These are phyloP conservation scores for Yamadazyma membranifaciens DNA, from an alignment of 1,139 yeast species.

Conservation along the genomic window DNA sequence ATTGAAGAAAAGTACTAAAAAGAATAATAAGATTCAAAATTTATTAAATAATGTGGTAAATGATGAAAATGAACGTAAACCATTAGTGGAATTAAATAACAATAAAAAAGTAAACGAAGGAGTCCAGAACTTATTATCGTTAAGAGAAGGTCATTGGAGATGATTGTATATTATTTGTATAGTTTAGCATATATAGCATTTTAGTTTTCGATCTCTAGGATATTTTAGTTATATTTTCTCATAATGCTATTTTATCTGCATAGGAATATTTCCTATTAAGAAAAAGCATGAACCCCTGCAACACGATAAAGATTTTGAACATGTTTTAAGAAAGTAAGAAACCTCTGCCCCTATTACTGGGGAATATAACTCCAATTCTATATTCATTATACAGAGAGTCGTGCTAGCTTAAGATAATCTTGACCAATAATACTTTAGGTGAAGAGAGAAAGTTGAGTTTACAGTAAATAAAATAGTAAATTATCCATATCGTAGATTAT, in stretches of 20 bases:
- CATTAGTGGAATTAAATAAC: slow-evolving; percentile 26
- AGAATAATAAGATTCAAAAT: slow-evolving; percentile 16
- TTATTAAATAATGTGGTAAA: slow-evolving; percentile 19
- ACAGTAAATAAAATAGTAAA: too few relatives aligned
- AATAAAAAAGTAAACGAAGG: slow-evolving; percentile 26
- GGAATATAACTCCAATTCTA: too few relatives aligned
- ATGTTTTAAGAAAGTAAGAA: too few relatives aligned
- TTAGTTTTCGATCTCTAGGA: not conserved
- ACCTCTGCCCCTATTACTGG: too few relatives aligned
- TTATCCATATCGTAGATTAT: too few relatives aligned
- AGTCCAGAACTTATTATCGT: slow-evolving; percentile 42
- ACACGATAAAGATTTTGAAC: too few relatives aligned
- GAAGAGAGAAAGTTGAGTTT: too few relatives aligned
- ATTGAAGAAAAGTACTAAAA: slow-evolving; percentile 4
- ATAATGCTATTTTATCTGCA: not conserved
- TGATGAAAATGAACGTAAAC: slow-evolving; percentile 24
- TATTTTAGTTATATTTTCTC: too few relatives aligned
- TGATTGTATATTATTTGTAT: slow-evolving; percentile 1
- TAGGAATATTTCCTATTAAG: not conserved
- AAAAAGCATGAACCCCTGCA: too few relatives aligned
- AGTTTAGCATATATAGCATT: not conserved
- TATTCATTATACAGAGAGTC: too few relatives aligned
- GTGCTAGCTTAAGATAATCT: too few relatives aligned
- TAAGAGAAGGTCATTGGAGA: slow-evolving; percentile 41
- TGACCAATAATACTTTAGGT: too few relatives aligned